Evolutionary conservation across 2,329 filamentous ascomycete species (phyloP).

Genomic region (Hymenoscyphus fructigenus): DNA sequence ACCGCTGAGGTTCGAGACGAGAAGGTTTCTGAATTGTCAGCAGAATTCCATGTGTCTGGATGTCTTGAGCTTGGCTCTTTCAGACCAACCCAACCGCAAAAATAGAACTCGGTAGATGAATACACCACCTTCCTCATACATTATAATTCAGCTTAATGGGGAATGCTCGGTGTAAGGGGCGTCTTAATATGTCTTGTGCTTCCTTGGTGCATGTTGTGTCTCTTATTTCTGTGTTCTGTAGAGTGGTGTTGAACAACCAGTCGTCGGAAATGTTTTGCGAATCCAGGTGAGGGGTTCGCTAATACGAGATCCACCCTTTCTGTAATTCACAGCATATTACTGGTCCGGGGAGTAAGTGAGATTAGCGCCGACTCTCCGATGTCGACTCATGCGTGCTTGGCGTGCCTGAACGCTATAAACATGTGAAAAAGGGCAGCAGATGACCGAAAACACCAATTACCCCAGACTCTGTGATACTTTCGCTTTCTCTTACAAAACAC

Average conservation of each 20-base stretch:
- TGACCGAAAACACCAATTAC: neutral
- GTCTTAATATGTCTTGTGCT: neutral
- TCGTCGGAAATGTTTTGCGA: neutral
- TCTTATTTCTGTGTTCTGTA: neutral
- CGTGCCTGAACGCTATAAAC: neutral
- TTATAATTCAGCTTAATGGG: neutral
- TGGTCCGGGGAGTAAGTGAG: neutral
- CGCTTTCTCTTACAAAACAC: neutral
- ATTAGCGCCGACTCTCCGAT: neutral
- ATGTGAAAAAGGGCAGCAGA: constrained; percentile 1
- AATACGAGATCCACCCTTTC: neutral
- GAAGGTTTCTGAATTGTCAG: neutral
- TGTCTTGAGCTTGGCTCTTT: neutral
- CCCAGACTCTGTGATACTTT: neutral
- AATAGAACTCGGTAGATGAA: no score
- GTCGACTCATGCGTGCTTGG: neutral
- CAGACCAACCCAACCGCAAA: no score
- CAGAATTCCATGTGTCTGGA: neutral
- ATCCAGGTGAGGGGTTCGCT: neutral
- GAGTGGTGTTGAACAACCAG: neutral
- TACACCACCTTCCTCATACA: no score
- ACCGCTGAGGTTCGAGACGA: neutral
- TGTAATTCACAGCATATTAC: neutral
- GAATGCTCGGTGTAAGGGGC: neutral
- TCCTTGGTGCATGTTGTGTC: neutral